Percentiles rank a stretch among this genome's conserved stretches.
Evolutionary conservation across 208 protist species (phyloP).

Genomic region (Trichomonas tenax): DNA sequence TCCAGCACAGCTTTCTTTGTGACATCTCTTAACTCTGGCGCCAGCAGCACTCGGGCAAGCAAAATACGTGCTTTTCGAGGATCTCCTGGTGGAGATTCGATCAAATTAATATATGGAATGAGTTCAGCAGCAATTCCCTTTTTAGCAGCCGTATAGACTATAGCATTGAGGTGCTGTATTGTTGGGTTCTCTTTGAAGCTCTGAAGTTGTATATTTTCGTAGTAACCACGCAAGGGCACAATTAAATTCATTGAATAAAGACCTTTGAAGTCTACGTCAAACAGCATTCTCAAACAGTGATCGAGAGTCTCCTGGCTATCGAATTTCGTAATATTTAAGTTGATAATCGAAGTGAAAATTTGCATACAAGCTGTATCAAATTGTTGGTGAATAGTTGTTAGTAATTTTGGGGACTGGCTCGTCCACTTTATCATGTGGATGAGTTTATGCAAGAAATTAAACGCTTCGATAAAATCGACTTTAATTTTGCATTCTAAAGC

Average conservation of each 20-base stretch:
- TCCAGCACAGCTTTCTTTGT: not conserved
- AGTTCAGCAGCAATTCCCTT: not conserved
- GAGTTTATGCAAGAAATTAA: not conserved
- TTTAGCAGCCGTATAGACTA: not conserved
- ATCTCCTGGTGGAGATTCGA: not conserved
- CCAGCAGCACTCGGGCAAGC: not conserved
- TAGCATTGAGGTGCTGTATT: not conserved
- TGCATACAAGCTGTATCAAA: not conserved
- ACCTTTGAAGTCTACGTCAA: not conserved
- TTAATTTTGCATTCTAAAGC: not conserved
- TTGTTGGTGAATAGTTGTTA: not conserved
- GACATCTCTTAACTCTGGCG: not conserved
- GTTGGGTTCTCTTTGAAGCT: not conserved
- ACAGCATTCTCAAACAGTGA: not conserved
- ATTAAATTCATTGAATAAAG: not conserved
- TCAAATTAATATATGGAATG: not conserved
- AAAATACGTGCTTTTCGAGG: not conserved
- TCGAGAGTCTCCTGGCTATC: not conserved
- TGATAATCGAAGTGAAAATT: not conserved
- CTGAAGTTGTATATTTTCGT: not conserved
- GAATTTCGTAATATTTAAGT: not conserved
- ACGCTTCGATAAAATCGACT: not conserved
- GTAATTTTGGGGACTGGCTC: not conserved
- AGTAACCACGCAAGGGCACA: not conserved
- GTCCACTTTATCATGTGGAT: not conserved